Evolutionary conservation across 441 rosid species (phyloP).

Genomic region (Jatropha podagrica): DNA sequence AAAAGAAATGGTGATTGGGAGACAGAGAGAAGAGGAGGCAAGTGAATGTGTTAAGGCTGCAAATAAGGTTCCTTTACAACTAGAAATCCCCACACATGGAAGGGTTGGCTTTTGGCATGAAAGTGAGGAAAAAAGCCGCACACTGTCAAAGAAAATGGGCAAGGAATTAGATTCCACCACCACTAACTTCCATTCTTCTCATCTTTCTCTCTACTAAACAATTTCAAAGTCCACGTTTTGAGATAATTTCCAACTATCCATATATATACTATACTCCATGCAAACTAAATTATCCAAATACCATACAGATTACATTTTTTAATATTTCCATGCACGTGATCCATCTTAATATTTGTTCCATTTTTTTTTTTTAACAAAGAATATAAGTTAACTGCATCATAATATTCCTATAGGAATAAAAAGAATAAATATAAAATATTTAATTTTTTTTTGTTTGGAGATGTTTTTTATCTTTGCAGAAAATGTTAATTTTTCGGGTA

Average conservation of each 20-base stretch:
- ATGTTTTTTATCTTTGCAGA: too few species aligned
- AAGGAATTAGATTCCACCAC: slow-evolving; percentile 45
- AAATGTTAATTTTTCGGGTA: too few species aligned
- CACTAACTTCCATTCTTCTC: slow-evolving; percentile 10
- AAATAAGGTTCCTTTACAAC: slow-evolving; percentile 25
- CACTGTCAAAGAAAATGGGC: slow-evolving; percentile 10
- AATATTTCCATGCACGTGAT: background rate
- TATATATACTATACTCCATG: background rate
- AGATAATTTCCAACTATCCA: background rate
- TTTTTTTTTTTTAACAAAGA: background rate
- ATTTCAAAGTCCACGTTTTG: slow-evolving; percentile 12
- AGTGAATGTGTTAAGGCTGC: slow-evolving; percentile 34
- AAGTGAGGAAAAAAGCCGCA: slow-evolving; percentile 27
- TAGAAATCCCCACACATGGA: slow-evolving; percentile 19
- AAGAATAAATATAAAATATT: too few species aligned
- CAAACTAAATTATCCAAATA: background rate
- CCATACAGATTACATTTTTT: background rate
- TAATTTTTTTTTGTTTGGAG: too few species aligned
- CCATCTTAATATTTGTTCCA: background rate
- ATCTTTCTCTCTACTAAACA: background rate
- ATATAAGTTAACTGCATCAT: too few species aligned
- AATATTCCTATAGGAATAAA: too few species aligned
- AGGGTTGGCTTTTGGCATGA: slow-evolving; percentile 27
- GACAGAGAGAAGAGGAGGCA: slow-evolving; percentile 17
- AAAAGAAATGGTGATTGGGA: background rate